Conservation (phyloP, 805 yeast genomes). For the Metschnikowia aberdeeniae region DNA sequence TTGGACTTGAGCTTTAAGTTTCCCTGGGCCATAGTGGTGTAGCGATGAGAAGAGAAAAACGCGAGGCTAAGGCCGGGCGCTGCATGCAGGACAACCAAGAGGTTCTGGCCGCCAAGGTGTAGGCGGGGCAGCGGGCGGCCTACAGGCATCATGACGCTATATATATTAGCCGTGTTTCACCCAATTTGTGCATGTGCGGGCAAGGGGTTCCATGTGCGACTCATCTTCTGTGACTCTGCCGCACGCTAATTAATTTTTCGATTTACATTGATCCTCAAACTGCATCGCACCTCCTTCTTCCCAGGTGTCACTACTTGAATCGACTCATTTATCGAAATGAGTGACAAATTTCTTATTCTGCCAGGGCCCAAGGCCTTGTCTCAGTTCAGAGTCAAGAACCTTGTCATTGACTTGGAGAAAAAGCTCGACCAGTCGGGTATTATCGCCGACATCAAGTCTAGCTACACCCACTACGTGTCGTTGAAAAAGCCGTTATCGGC, state of each 20-base stretch:
- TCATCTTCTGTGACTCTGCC: conserved; percentile 9
- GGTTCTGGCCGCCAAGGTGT: too few relatives aligned
- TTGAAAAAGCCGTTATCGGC: conserved; percentile 39
- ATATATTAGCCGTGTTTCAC: too few relatives aligned
- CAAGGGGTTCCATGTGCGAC: background rate
- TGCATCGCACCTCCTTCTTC: conserved; percentile 3
- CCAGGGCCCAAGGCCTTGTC: conserved; percentile 93
- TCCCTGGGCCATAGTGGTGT: conserved; percentile 67
- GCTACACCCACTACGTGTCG: conserved; percentile 79
- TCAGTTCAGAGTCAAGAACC: conserved; percentile 71
- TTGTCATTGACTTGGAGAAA: conserved; percentile 68
- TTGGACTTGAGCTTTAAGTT: conserved; percentile 54
- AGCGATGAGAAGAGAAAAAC: background rate
- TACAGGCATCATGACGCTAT: too few relatives aligned
- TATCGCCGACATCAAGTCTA: conserved; percentile 66
- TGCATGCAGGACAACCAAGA: too few relatives aligned
- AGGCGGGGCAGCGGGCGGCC: too few relatives aligned
- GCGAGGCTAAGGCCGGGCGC: background rate
- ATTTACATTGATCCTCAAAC: background rate
- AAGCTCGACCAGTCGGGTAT: conserved; percentile 58
- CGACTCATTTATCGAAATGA: conserved; percentile 10
- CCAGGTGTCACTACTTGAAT: conserved; percentile 1
- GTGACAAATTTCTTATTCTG: conserved; percentile 38
- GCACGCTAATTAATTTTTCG: conserved; percentile 4
- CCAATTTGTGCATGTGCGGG: too few relatives aligned